Evolutionary conservation across 345 rosid genomes (phyloP).

Genomic region (Noccaea caerulescens): DNA sequence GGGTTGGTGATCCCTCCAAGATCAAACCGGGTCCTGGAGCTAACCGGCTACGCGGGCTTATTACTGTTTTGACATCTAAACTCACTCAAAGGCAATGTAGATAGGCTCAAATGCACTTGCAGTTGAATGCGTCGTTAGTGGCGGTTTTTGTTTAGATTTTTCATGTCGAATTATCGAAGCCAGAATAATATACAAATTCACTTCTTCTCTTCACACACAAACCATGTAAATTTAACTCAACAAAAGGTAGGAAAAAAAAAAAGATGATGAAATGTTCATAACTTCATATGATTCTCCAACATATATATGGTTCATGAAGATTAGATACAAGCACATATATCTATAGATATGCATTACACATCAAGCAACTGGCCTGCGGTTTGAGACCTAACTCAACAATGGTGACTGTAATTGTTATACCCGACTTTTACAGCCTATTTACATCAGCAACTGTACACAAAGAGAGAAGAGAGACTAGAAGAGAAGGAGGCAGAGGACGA

Average conservation of each 20-base stretch:
- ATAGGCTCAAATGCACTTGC: constrained; percentile 47
- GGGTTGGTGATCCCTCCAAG: constrained; percentile 61
- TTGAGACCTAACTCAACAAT: constrained; percentile 28
- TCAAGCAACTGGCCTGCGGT: constrained; percentile 8
- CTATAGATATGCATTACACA: constrained; percentile 19
- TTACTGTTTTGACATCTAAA: constrained; percentile 51
- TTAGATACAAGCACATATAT: constrained; percentile 15
- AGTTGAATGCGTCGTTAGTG: constrained; percentile 19
- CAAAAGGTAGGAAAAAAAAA: not conserved
- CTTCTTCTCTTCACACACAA: constrained; percentile 19
- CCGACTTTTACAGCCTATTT: constrained; percentile 39
- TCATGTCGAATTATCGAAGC: not conserved
- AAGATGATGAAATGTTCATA: constrained; percentile 14
- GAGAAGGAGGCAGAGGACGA: constrained; percentile 68
- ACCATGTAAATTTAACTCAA: not conserved
- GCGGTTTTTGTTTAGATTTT: constrained; percentile 15
- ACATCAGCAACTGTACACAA: constrained; percentile 34
- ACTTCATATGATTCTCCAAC: constrained; percentile 3
- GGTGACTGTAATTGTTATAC: not conserved
- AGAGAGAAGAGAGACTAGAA: constrained; percentile 31
- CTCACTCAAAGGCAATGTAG: constrained; percentile 64
- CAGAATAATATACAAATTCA: constrained; percentile 27
- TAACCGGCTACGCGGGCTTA: constrained; percentile 56
- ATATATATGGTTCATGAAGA: constrained; percentile 5
- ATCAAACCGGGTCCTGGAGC: constrained; percentile 88